Evolutionary conservation across 2,329 filamentous ascomycete species (phyloP).

Genomic region (Magnaporthales sp.): DNA sequence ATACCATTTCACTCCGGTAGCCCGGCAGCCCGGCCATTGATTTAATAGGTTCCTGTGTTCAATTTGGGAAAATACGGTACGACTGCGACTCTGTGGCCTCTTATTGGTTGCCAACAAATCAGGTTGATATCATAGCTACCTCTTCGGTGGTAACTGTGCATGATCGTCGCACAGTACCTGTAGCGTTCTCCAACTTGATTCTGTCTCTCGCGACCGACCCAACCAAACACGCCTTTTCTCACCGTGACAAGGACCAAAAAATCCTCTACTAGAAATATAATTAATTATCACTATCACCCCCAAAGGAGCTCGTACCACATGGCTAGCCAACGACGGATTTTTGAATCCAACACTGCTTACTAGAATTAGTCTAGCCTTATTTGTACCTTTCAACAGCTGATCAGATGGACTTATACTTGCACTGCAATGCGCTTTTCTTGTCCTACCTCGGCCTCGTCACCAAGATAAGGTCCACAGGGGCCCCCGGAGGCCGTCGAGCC

Average conservation of each 20-base stretch:
- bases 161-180: background rate
- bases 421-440: background rate
- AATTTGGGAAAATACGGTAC: background rate
- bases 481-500: background rate
- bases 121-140: slow-evolving; percentile 3
- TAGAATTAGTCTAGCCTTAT: background rate
- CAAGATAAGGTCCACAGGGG: background rate
- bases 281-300: background rate
- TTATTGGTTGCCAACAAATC: background rate
- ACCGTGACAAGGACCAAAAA: background rate
- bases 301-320: background rate
- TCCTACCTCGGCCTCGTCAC: background rate
- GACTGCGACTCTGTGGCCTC: background rate
- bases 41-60: background rate
- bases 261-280: background rate
- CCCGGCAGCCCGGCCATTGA: background rate
- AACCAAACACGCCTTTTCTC: background rate
- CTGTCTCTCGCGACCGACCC: background rate
- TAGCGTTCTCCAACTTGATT: background rate
- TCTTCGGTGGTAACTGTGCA: background rate
- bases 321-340: background rate
- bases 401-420: background rate
- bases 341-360: background rate
- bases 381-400: background rate
- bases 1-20: background rate